Conservation (phyloP, 805 yeast species). For the Jamesozyma rosinii region DNA sequence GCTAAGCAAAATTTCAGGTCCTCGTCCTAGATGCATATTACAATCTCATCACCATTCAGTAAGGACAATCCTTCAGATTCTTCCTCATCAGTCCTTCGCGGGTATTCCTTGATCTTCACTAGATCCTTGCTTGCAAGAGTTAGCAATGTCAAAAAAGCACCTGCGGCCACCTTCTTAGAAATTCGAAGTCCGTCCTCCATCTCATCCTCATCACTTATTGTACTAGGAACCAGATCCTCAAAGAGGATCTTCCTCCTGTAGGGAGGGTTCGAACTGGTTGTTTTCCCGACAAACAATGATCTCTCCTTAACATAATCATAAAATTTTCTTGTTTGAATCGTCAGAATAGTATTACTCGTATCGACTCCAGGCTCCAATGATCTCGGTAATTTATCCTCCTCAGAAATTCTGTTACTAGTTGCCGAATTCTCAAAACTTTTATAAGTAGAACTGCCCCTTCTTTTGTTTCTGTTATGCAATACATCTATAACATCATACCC, state of each 20-base stretch:
- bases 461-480: constrained; percentile 11
- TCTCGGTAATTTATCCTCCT: constrained; percentile 1
- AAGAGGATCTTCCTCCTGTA: constrained; percentile 17
- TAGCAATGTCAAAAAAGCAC: constrained; percentile 25
- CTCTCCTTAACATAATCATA: constrained; percentile 24
- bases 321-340: constrained; percentile 22
- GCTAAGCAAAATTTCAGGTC: too few relatives aligned
- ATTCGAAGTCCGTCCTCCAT: background rate
- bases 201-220: constrained; percentile 3
- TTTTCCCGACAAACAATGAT: constrained; percentile 14
- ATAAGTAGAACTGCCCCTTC: background rate
- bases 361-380: background rate
- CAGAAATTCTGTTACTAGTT: background rate
- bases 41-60: background rate
- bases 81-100: background rate
- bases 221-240: constrained; percentile 25
- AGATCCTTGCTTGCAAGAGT: constrained; percentile 23
- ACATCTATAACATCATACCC: constrained; percentile 11
- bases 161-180: constrained; percentile 23
- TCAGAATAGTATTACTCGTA: constrained; percentile 7
- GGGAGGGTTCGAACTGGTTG: constrained; percentile 12
- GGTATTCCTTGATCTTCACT: constrained; percentile 3
- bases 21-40: background rate
- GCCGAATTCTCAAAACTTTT: background rate
- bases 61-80: background rate